phyloP scores from a whole-genome alignment of 2,329 filamentous ascomycete genomes.

The Alternaria tenuissima region DNA sequence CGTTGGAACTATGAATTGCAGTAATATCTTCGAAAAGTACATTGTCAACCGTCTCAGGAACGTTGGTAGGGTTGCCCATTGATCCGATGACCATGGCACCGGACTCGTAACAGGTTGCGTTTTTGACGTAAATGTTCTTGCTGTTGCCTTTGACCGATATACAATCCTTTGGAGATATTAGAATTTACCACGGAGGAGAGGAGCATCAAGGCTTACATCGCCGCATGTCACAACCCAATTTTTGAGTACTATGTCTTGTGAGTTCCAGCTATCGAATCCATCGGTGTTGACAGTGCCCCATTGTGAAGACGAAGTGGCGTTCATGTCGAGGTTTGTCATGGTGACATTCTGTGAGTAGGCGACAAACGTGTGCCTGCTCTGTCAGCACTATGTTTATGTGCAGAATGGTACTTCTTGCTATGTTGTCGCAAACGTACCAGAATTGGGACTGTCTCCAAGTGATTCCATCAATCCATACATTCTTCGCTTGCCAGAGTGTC shows the following conservation, averaged over 20 bases:
- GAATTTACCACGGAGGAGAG: constrained; percentile 30
- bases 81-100: constrained; percentile 67
- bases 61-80: constrained; percentile 65
- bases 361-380: constrained; percentile 53
- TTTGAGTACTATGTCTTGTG: constrained; percentile 54
- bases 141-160: constrained; percentile 69
- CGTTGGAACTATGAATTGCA: constrained; percentile 36
- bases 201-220: constrained; percentile 32
- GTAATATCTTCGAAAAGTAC: constrained; percentile 50
- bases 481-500: constrained; percentile 58
- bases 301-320: constrained; percentile 56
- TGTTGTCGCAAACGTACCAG: constrained; percentile 44
- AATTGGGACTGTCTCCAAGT: constrained; percentile 59
- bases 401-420: neutral
- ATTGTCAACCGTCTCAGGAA: constrained; percentile 64
- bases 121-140: constrained; percentile 65
- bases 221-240: constrained; percentile 57
- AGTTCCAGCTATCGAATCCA: constrained; percentile 62
- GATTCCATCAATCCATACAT: constrained; percentile 56
- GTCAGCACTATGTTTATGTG: neutral
- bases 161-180: constrained; percentile 61
- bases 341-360: constrained; percentile 60
- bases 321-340: constrained; percentile 63
- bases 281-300: constrained; percentile 61
- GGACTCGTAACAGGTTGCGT: constrained; percentile 68